Evolutionary conservation across 1,139 yeast genomes (phyloP).

Genomic region (Eremothecium sinecaudum): DNA sequence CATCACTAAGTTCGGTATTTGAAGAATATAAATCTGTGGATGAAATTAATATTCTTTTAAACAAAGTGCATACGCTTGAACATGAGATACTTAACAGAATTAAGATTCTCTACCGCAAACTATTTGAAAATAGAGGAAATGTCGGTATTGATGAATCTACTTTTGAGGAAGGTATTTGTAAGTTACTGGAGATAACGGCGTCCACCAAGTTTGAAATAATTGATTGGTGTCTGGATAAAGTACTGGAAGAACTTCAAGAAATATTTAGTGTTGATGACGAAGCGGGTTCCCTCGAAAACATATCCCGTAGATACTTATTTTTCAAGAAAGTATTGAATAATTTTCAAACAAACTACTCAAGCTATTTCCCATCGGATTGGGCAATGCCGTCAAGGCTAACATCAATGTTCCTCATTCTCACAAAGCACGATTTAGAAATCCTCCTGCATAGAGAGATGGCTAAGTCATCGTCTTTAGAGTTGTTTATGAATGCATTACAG

Average conservation of each 20-base stretch:
- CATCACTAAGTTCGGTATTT: constrained; percentile 62
- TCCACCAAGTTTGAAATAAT: constrained; percentile 53
- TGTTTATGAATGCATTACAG: constrained; percentile 50
- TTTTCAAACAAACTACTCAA: constrained; percentile 44
- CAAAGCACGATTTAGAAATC: constrained; percentile 54
- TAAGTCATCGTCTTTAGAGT: constrained; percentile 36
- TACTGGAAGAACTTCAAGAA: constrained; percentile 61
- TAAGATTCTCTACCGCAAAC: constrained; percentile 58
- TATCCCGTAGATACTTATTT: constrained; percentile 71
- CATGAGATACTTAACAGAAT: constrained; percentile 61
- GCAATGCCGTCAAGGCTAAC: constrained; percentile 54
- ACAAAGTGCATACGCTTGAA: constrained; percentile 55
- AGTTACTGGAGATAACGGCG: constrained; percentile 53
- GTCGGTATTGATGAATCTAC: constrained; percentile 24
- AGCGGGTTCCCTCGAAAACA: constrained; percentile 87
- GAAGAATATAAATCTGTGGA: constrained; percentile 75
- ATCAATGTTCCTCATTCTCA: constrained; percentile 54
- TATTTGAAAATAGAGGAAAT: constrained; percentile 29
- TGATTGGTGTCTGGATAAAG: constrained; percentile 64
- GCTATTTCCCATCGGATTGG: constrained; percentile 66
- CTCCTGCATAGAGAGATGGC: constrained; percentile 35
- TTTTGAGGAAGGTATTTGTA: constrained; percentile 46
- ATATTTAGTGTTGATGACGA: constrained; percentile 77
- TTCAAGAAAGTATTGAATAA: constrained; percentile 61
- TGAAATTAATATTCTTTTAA: constrained; percentile 64